Evolutionary conservation across 1,284 basidiomycete genomes (phyloP), one percentile per base, ranked within the genome.

Genomic region (Pascua guehoae): DNA sequence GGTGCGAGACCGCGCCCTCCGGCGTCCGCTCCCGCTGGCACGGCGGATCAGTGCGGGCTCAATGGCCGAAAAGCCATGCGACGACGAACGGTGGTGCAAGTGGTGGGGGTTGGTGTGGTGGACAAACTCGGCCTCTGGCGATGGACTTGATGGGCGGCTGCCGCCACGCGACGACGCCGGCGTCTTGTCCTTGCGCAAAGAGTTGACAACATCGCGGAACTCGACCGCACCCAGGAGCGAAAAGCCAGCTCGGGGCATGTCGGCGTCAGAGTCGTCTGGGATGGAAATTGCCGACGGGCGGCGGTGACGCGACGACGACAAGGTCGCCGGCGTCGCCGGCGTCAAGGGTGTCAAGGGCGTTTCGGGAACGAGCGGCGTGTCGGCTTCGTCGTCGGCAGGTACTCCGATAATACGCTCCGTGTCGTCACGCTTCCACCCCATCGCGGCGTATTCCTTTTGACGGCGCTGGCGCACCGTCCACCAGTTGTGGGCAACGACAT

Each of bases 401-500:
- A 16, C 32, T 2, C 18, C 49, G 24, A 32, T 32, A 7, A 7
- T 32, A 7, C 37, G 36, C 37, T 57, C 54, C 46, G 54, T 49
- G 37, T 57, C 52, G 15, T 47, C 45, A 12, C 45, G 49, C 54
- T 62, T 62, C 57, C 57, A 62, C 0, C 61, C 57, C 12, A 62
- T 47, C 15, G 51, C 54, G 12, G 54, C 52, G 37, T 54, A 56
- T 76, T 78, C 58, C 83, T 81, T 51, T 55, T 51, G 46, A 15
- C 60, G 53, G 32, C 62, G 45, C 49, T 66, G 79, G 78, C 66
- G 84, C 76, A 60, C 49, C 36, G 64, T 59, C 85, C 85, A 90
- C 88, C 90, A 94, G 41, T 84, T 87, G 18, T 86, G 86, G 1
- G 85, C 67, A 9, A 92, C 83, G 11, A 98, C 92, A 5, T 86